A percentile compares a stretch with the other conserved stretches of the same genome.
phyloP scores from a whole-genome alignment of 2,329 filamentous ascomycete species.

The Cercospora canescens region DNA sequence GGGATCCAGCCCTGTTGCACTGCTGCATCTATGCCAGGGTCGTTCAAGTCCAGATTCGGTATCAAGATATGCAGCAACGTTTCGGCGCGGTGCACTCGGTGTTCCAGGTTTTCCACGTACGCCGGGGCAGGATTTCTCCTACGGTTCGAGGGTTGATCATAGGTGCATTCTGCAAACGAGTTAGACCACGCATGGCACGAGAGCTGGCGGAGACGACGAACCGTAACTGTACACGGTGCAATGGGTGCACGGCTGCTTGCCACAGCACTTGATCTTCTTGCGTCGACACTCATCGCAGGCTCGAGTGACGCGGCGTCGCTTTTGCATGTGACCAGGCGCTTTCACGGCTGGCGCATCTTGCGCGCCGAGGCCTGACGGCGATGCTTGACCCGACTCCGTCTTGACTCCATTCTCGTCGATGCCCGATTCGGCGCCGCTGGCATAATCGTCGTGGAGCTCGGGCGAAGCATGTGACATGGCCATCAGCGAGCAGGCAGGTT shows the following conservation, averaged over 20 bases:
- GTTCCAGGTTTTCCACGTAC: constrained; percentile 88
- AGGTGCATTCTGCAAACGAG: constrained; percentile 73
- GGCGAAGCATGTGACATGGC: constrained; percentile 35
- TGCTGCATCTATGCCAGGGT: constrained; percentile 76
- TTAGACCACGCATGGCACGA: neutral
- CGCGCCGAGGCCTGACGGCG: constrained; percentile 23
- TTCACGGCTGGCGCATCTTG: constrained; percentile 26
- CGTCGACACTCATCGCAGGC: constrained; percentile 87
- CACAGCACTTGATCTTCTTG: constrained; percentile 59
- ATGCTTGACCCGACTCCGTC: constrained; percentile 29
- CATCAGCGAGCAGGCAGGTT: neutral
- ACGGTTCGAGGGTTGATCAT: constrained; percentile 91
- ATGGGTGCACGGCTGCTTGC: constrained; percentile 68
- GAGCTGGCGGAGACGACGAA: constrained; percentile 49
- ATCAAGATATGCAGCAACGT: constrained; percentile 75
- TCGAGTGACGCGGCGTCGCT: constrained; percentile 81
- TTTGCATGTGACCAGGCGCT: constrained; percentile 43
- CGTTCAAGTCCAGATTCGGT: constrained; percentile 80
- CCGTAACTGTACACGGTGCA: constrained; percentile 99
- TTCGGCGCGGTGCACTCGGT: constrained; percentile 79
- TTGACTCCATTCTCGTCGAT: constrained; percentile 34
- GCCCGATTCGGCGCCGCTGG: constrained; percentile 34
- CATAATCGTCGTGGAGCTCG: constrained; percentile 34
- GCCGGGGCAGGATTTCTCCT: constrained; percentile 87
- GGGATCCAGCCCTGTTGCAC: constrained; percentile 50